These are phyloP conservation scores for Clitocybe nebularis DNA, from an alignment of 1,284 basidiomycete species.

Conservation along the genomic window DNA sequence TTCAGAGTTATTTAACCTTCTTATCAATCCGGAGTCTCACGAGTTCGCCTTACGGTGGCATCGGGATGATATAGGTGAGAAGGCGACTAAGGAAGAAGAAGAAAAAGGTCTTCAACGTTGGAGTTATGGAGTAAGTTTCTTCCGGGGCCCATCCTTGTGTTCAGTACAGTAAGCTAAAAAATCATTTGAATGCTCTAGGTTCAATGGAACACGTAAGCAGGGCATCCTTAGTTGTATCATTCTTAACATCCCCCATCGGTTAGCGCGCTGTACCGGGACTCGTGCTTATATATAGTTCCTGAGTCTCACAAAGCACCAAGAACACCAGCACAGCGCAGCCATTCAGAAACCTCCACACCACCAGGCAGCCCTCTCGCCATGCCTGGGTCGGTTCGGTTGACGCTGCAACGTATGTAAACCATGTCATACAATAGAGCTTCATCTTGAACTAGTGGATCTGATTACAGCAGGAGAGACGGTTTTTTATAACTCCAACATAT, in stretches of 20 bases:
- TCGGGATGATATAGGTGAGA: slow-evolving; percentile 71
- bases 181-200: slow-evolving; percentile 38
- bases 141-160: no score
- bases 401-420: slow-evolving; percentile 50
- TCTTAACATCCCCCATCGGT: not conserved
- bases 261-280: slow-evolving; percentile 72
- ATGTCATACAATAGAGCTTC: not conserved
- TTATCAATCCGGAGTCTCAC: slow-evolving; percentile 68
- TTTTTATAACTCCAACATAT: slow-evolving; percentile 81
- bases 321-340: slow-evolving; percentile 55
- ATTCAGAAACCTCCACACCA: slow-evolving; percentile 51
- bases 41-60: slow-evolving; percentile 82
- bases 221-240: not conserved
- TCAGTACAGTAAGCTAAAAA: no score
- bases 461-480: slow-evolving; percentile 64
- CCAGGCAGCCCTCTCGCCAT: slow-evolving; percentile 61
- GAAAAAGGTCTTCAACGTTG: slow-evolving; percentile 51
- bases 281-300: slow-evolving; percentile 75
- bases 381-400: slow-evolving; percentile 63
- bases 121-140: slow-evolving; percentile 59
- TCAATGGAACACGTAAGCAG: slow-evolving; percentile 77
- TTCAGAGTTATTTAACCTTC: slow-evolving; percentile 74
- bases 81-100: slow-evolving; percentile 66
- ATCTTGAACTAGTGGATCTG: not conserved
- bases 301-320: slow-evolving; percentile 61